Base-by-base conservation (phyloP, 108 stramenopile species). In the Stephanodiscus minutulus region DNA sequence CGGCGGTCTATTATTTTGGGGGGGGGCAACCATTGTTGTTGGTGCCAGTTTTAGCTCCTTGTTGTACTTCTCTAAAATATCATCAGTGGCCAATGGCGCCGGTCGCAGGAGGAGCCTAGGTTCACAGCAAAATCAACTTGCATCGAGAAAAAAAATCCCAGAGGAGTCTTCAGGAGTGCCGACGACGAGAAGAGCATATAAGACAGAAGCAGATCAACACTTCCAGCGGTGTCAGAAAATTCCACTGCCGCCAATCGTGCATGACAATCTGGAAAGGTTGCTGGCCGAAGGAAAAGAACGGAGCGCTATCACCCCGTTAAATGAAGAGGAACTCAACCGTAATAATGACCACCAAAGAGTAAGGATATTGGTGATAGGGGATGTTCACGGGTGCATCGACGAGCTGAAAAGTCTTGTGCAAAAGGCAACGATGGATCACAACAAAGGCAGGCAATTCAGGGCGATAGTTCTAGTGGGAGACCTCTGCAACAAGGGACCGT, bases 401-500 rank as follows among this genome's bases (percentile, higher is more conserved):
- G 94, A 96, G 64, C 70, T 93, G 13, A 22, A 84, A 69, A 20
- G 37, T 8, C 70, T 96, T 37, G 73, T 90, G n/a, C 55, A 79
- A 49, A 87, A 86, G 62, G 91, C 90, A 28, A 48, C 74, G 1
- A 36, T 54, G 20, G 63, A 84, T 59, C 55, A 70, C 15, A 88
- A 87, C 48, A 39, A 77, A 21, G 64, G 65, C 1, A 47, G 17
- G 27, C 74, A 66, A 27, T 91, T 91, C 76, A 15, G 41, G 25
- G 76, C 79, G 36, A 82, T 97, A 4, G 73, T 97, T 27, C 79
- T 95, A 13, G 95, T 95, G 17, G 96, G 96, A 39, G 96, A 97
- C 75, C 83, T 97, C 64, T 88, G 88, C 66, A 97, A 96, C 74
- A 97, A 97, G 79, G 96, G 94, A 1, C 94, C 94, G 17, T 29